Evolutionary conservation across 768 basidiomycete species (phyloP).

Genomic region (Pholiota molesta): DNA sequence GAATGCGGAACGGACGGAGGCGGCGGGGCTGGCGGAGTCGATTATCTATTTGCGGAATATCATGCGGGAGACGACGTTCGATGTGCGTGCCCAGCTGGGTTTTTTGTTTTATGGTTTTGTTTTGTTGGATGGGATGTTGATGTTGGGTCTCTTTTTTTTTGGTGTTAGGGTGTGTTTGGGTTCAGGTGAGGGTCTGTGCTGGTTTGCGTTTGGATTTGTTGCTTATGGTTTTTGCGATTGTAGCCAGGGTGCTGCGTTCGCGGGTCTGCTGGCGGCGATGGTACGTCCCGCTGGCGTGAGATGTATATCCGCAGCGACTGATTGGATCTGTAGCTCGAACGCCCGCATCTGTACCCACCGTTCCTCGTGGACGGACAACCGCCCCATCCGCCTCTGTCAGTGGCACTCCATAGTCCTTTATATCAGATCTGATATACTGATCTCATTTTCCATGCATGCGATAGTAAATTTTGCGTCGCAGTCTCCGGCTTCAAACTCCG

Average conservation of each 20-base stretch:
- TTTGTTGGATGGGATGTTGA: conserved; percentile 13
- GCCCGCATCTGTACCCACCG: conserved; percentile 48
- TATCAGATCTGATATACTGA: conserved; percentile 5
- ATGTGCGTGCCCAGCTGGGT: conserved; percentile 51
- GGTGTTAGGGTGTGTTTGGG: conserved; percentile 70
- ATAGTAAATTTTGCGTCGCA: conserved; percentile 73
- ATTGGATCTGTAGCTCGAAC: conserved; percentile 36
- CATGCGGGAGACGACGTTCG: conserved; percentile 61
- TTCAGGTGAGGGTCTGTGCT: conserved; percentile 56
- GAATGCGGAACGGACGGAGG: conserved; percentile 52
- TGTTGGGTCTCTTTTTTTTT: not conserved
- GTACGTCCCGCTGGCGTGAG: conserved; percentile 42
- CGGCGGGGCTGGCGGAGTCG: conserved; percentile 60
- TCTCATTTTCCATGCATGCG: not conserved
- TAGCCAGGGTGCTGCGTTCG: conserved; percentile 82
- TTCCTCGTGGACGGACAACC: conserved; percentile 67
- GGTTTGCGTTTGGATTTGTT: conserved; percentile 3
- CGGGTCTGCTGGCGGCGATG: conserved; percentile 68
- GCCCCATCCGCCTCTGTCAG: conserved; percentile 78
- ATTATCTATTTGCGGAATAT: conserved; percentile 57
- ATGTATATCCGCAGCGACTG: not conserved
- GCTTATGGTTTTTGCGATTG: not conserved
- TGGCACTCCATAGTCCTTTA: conserved; percentile 4
- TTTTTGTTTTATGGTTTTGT: conserved; percentile 9
- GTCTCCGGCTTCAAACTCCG: conserved; percentile 70